phyloP scores from a whole-genome alignment of 495 filamentous ascomycete species.

The Cairneyella variabilis region DNA sequence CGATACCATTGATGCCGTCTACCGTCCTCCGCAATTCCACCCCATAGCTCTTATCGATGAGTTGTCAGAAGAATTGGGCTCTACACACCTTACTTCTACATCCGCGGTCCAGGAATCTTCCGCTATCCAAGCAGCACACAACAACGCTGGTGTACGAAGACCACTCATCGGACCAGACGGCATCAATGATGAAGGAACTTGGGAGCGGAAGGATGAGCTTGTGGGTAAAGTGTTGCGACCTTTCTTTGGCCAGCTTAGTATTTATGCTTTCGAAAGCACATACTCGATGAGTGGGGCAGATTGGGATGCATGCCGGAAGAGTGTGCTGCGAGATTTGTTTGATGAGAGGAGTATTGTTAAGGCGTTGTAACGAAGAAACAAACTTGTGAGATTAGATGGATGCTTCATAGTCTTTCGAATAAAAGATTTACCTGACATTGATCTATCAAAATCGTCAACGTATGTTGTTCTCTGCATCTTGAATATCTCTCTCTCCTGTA shows the following conservation, averaged over 20 bases:
- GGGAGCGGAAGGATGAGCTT: constrained; percentile 63
- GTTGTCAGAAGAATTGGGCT: constrained; percentile 72
- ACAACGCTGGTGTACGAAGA: constrained; percentile 29
- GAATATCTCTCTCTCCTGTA: too few species aligned
- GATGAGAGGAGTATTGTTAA: constrained; percentile 65
- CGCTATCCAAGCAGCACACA: constrained; percentile 16
- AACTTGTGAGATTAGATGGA: too few species aligned
- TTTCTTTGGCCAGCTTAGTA: constrained; percentile 87
- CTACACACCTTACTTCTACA: constrained; percentile 26
- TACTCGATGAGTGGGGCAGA: constrained; percentile 79
- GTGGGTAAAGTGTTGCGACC: constrained; percentile 74
- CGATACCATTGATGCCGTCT: constrained; percentile 95
- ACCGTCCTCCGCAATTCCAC: constrained; percentile 67
- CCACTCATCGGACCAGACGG: constrained; percentile 47
- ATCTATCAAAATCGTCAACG: too few species aligned
- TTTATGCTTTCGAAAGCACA: constrained; percentile 85
- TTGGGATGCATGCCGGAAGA: constrained; percentile 59
- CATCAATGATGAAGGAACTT: constrained; percentile 43
- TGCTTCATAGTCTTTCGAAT: too few species aligned
- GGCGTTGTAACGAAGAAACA: constrained; percentile 35
- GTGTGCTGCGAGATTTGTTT: constrained; percentile 77
- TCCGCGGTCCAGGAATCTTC: constrained; percentile 26
- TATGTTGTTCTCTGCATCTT: too few species aligned
- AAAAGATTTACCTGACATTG: too few species aligned
- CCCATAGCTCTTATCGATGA: constrained; percentile 81